phyloP scores from a whole-genome alignment of 169 alveolate genomes.

The Babesia microti region DNA sequence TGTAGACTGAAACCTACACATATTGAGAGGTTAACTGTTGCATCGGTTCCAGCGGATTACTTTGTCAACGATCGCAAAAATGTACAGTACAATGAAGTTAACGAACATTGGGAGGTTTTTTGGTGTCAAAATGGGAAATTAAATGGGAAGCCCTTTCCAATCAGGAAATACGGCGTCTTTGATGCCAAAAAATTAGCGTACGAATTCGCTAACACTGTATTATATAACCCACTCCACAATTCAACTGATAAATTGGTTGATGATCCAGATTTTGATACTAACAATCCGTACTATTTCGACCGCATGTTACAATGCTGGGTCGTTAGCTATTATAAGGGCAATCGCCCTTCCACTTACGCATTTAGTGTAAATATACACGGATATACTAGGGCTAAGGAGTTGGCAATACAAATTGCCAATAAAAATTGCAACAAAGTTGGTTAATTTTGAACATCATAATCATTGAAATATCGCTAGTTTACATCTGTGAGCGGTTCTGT shows the following conservation, averaged over 20 bases:
- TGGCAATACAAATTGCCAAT: constrained; percentile 13
- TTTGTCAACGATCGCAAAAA: constrained; percentile 42
- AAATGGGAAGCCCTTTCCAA: constrained; percentile 63
- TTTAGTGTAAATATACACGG: constrained; percentile 49
- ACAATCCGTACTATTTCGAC: constrained; percentile 19
- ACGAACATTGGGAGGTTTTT: constrained; percentile 70
- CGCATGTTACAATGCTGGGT: constrained; percentile 48
- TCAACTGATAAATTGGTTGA: constrained; percentile 1
- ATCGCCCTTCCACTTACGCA: constrained; percentile 34
- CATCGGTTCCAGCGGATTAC: constrained; percentile 42
- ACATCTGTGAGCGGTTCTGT: too few species aligned
- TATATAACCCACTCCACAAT: constrained; percentile 1
- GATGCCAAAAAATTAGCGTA: constrained; percentile 51
- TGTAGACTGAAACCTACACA: constrained; percentile 53
- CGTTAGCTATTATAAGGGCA: constrained; percentile 19
- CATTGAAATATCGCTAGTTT: too few species aligned
- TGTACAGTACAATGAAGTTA: constrained; percentile 44
- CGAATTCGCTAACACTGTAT: constrained; percentile 31
- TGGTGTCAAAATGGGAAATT: constrained; percentile 56
- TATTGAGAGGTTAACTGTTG: constrained; percentile 40
- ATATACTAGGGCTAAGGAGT: constrained; percentile 14
- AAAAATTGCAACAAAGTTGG: too few species aligned
- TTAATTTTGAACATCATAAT: too few species aligned
- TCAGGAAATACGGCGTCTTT: constrained; percentile 56
- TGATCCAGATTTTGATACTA: constrained; percentile 2